Base-by-base conservation (phyloP, 352 stramenopile species). In the Phytopythium kandeliae region DNA sequence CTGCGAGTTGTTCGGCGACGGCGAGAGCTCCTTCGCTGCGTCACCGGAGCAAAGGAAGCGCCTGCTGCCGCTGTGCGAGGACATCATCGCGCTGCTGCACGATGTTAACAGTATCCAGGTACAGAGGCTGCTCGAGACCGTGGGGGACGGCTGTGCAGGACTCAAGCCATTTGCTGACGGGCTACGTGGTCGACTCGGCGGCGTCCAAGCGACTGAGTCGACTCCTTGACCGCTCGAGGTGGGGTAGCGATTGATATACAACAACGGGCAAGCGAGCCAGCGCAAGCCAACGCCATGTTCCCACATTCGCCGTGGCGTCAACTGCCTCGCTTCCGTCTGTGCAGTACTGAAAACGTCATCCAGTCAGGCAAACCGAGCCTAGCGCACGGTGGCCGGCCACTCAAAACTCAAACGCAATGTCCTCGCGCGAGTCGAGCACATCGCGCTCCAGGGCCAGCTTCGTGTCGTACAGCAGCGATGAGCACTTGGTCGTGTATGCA, bases 361-460 rank as follows among this genome's bases (percentile, higher is more conserved):
- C 31, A 35, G 31, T 35, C 31, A 7, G 31, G 11, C 31, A 31
- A 4, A 9, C 9, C 28, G 28, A 31, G n/a, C n/a, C n/a, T n/a
- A n/a, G 28, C 38, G 13, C 19, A 1, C 38, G 5, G 11, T n/a
- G n/a, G n/a, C n/a, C n/a, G n/a, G n/a, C n/a, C n/a, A n/a, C 34
- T 77, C 57, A 87, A 61, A 88, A 78, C 63, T 94, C 83, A 51
- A 94, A 94, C 35, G 72, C 63, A 17, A 91, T 76, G 47, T 89
- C 80, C 42, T 86, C 78, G 57, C 84, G 82, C 46, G 80, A 86
- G 55, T 91, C 85, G 51, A 53, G 47, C 56, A 91, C 74, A 61
- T 92, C 81, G 22, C 77, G 68, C 62, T 92, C 84, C 16, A 95
- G 69, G 30, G 77, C 71, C 42, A 95, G 70, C 61, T 95, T 95